phyloP scores from a whole-genome alignment of 1,284 basidiomycete genomes.

The Boletellus deceptivus region DNA sequence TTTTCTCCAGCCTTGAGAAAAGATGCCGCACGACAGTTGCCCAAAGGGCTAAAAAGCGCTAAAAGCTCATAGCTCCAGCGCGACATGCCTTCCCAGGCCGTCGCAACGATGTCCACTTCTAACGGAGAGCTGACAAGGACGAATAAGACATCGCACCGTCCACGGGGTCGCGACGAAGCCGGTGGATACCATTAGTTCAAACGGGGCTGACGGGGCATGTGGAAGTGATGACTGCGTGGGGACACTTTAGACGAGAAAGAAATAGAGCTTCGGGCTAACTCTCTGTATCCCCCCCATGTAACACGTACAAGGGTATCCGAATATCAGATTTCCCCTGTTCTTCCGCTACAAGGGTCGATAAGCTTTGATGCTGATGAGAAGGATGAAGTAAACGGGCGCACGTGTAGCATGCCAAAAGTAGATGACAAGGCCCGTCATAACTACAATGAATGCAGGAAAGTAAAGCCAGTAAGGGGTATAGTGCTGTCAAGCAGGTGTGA shows the following conservation, averaged over 20 bases:
- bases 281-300: slow-evolving; percentile 6
- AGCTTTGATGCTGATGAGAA: background rate
- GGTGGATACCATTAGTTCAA: background rate
- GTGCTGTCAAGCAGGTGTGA: slow-evolving; percentile 44
- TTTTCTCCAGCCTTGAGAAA: no score
- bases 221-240: background rate
- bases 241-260: background rate
- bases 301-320: slow-evolving; percentile 24
- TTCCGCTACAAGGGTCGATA: slow-evolving; percentile 17
- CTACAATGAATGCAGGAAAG: slow-evolving; percentile 70
- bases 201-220: no score
- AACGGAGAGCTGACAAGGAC: no score
- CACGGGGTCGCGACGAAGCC: background rate
- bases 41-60: no score
- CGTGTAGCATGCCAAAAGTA: slow-evolving; percentile 83
- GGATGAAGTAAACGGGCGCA: slow-evolving; percentile 38
- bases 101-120: no score
- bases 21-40: no score
- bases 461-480: slow-evolving; percentile 82
- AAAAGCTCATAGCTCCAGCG: no score
- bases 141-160: background rate
- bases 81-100: no score
- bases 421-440: slow-evolving; percentile 66
- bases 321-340: slow-evolving; percentile 29
- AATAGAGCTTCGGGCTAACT: slow-evolving; percentile 1